Base-by-base conservation (phyloP, 805 yeast genomes). In the Nakazawaea pomicola region DNA sequence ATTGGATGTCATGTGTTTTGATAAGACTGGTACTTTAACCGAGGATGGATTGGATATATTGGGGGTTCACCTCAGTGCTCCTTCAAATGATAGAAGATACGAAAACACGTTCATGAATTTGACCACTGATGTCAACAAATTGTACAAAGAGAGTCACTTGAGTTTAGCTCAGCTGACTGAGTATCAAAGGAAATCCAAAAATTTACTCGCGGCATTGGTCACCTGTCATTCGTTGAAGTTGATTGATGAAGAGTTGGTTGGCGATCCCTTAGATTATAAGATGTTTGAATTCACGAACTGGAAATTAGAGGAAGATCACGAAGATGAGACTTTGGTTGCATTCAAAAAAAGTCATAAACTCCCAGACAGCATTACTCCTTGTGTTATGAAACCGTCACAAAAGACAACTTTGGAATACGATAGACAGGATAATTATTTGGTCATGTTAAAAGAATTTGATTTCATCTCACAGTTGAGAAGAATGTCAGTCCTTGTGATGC, bases 11-110 rank as follows among this genome's bases (percentile, higher is more conserved):
- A 69, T 88, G 55, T 89, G 96, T 54, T 93, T 93, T 60, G 99
- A 93, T 64, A 93, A 93, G 57, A 93, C 99, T 0, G 99, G 99
- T 3, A 93, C 99, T 0, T 67, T 93, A 48, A 93, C 99, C 0
- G 98, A 93, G 55, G 99, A 93, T 57, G 98, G 98, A 0, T 68
- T 93, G 28, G 98, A 91, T 57, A 86, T 93, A 3, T 68, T 89
- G 53, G 80, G 82, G 7, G 56, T 58, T 57, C 56, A 65, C 56
- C 48, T 67, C 63, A 35, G 57, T 60, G 48, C 65, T 61, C 50
- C 58, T 15, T 49, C 57, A 5, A 44, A 43, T 9, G 60, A 56
- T 38, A 52, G 60, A 32, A 52, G 48, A 38, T 40, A 32, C 16
- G 58, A 49, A 19, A 50, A 49, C 17, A 52, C 47, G n/a, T 62